Conservation (phyloP, 164 flowering plant genomes). For the Brasenia schreberi region DNA sequence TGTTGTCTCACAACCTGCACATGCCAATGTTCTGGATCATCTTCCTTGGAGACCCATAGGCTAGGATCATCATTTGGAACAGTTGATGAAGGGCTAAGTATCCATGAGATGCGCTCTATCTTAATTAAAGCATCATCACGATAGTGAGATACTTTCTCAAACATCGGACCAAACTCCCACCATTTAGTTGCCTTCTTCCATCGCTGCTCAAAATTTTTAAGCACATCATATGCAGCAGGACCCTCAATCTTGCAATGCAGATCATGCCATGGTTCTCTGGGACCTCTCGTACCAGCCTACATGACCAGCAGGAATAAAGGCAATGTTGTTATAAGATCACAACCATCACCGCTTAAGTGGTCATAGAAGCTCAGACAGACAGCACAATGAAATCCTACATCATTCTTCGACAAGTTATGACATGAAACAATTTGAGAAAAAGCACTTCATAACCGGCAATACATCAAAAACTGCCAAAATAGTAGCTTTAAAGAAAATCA, state of each 20-base stretch:
- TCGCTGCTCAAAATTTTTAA: slow-evolving; percentile 76
- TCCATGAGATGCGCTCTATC: slow-evolving; percentile 86
- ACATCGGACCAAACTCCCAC: slow-evolving; percentile 39
- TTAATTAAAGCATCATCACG: slow-evolving; percentile 62
- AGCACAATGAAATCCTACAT: no score
- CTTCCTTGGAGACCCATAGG: slow-evolving; percentile 40
- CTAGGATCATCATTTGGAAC: slow-evolving; percentile 17
- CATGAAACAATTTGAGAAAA: no score
- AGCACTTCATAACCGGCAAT: no score
- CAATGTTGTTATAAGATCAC: no score
- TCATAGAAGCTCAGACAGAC: no score
- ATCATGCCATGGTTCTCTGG: slow-evolving; percentile 95
- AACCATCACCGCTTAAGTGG: no score
- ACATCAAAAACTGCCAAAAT: no score
- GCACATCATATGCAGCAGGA: slow-evolving; percentile 82
- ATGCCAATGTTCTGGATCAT: slow-evolving; percentile 67
- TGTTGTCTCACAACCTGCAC: slow-evolving; percentile 45
- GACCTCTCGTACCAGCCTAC: slow-evolving; percentile 34
- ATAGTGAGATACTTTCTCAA: slow-evolving; percentile 35
- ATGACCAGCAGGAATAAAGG: no score
- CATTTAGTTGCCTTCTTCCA: slow-evolving; percentile 66
- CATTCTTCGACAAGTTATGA: no score
- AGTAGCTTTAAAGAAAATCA: no score
- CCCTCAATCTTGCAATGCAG: slow-evolving; percentile 71
- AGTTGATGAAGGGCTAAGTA: slow-evolving; percentile 41